These are phyloP conservation scores for Hylodesmum podocarpum DNA, from an alignment of 306 rosid species.

Conservation along the genomic window DNA sequence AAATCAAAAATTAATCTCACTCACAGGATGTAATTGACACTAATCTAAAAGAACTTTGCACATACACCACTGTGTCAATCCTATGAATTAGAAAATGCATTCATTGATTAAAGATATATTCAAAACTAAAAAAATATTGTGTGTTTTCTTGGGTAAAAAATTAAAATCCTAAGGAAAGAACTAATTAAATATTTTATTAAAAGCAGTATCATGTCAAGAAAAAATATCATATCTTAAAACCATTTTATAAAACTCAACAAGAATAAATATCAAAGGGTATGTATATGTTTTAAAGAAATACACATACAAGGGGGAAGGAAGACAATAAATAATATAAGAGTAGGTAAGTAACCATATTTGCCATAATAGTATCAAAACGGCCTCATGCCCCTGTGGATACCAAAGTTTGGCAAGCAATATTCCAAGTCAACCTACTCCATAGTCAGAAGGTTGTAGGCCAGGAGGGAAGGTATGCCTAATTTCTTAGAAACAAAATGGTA, in stretches of 20 bases:
- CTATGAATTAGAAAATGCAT: no score
- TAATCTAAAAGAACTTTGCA: no score
- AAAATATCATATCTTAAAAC: no score
- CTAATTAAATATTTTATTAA: no score
- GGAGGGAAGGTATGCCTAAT: conserved; percentile 52
- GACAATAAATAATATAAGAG: not conserved
- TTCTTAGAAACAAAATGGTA: conserved; percentile 32
- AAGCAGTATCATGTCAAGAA: no score
- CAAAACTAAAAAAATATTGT: no score
- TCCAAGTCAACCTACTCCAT: conserved; percentile 13
- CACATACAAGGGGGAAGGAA: not conserved
- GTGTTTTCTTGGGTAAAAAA: no score
- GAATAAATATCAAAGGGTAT: not conserved
- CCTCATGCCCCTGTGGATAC: not conserved
- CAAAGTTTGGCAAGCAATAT: not conserved
- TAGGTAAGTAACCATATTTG: not conserved
- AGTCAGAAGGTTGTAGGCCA: not conserved
- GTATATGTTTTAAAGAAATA: not conserved
- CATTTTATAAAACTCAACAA: not conserved
- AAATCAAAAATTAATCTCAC: no score
- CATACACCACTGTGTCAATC: no score
- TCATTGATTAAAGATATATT: no score
- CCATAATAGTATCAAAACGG: not conserved
- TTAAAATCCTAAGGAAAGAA: no score
- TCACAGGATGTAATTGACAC: no score